Evolutionary conservation across 208 protist genomes (phyloP).

Genomic region (Endotrypanum monterogeii): DNA sequence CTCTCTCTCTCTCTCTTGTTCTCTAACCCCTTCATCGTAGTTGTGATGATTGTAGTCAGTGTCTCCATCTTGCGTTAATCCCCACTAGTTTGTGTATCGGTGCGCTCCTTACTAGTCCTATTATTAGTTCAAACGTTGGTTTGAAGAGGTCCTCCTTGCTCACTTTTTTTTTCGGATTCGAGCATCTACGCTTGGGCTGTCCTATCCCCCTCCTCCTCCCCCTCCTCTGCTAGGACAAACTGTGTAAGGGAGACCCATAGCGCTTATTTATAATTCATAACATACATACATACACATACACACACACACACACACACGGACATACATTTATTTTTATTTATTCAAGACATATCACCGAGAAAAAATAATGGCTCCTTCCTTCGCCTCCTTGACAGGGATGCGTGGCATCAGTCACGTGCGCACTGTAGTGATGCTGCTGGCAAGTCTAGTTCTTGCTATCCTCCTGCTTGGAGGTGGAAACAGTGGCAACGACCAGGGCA

Average conservation of each 20-base stretch:
- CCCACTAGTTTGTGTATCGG: neutral
- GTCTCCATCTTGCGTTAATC: neutral
- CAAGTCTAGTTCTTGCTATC: neutral
- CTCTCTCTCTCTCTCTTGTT: neutral
- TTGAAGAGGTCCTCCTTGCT: neutral
- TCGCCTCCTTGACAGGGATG: neutral
- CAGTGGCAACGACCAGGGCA: neutral
- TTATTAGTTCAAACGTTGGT: too few species aligned
- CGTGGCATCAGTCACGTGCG: neutral
- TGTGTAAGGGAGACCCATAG: neutral
- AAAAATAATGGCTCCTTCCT: neutral
- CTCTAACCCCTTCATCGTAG: neutral
- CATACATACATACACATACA: neutral
- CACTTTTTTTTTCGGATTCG: neutral
- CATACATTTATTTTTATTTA: too few species aligned
- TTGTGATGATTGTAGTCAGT: neutral
- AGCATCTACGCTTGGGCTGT: neutral
- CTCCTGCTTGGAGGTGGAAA: conserved; percentile 8
- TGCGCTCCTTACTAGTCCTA: too few species aligned
- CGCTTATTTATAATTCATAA: neutral
- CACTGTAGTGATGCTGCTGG: neutral
- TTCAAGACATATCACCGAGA: neutral
- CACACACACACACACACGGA: neutral
- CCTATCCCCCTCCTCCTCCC: neutral
- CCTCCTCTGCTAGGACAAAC: neutral